A percentile compares a stretch with the other conserved stretches of the same genome.
Evolutionary conservation across 257 asterid genomes (phyloP).

Genomic region (Mitragyna speciosa): DNA sequence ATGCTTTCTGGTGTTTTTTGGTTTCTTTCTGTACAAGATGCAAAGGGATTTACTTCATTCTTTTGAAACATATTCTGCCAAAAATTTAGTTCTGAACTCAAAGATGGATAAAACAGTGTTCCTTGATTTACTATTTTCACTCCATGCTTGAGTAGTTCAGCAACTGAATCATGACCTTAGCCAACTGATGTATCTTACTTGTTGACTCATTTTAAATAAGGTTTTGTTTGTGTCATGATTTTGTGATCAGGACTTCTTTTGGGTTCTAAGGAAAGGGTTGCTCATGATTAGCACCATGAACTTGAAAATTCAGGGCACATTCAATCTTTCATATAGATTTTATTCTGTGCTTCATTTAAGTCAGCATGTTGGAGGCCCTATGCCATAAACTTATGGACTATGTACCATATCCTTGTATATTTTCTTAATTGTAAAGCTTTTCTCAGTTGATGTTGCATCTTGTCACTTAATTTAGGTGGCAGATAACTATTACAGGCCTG

Average conservation of each 20-base stretch:
- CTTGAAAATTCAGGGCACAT: no score
- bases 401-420: not conserved
- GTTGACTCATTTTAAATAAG: not conserved
- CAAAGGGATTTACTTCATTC: not conserved
- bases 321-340: no score
- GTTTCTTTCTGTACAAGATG: not conserved
- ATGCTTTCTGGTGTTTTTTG: not conserved
- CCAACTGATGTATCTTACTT: not conserved
- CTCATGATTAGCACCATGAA: no score
- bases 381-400: not conserved
- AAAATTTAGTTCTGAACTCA: not conserved
- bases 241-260: not conserved
- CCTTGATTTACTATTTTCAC: no score
- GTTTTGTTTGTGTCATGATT: not conserved
- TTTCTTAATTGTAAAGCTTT: no score
- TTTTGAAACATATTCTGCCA: not conserved
- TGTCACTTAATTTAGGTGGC: conserved; percentile 49
- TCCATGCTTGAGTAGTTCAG: not conserved
- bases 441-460: not conserved
- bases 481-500: conserved; percentile 85
- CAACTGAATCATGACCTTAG: not conserved
- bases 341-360: not conserved
- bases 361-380: not conserved
- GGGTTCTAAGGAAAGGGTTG: no score
- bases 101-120: not conserved